Evolutionary conservation across 2,329 filamentous ascomycete species (phyloP), one percentile per base, ranked within the genome.

Genomic region (Cadophora luteo-olivacea): DNA sequence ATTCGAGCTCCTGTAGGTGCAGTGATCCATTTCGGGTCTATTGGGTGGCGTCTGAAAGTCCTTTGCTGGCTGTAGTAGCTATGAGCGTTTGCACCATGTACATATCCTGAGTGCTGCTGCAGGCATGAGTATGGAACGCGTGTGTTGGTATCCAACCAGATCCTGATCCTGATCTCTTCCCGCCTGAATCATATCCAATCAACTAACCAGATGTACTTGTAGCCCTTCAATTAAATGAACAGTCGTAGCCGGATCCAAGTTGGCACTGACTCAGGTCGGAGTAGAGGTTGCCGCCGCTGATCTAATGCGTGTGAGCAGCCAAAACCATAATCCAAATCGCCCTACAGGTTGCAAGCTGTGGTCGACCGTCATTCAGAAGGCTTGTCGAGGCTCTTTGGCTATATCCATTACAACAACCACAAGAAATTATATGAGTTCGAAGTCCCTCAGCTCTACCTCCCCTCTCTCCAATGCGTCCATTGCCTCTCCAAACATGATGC

Each of bases 401-500:
- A 16, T 16, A 16, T 19, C 24, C 7, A 32, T 9, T 3, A 29
- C 55, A n/a, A 38, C 9, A 58, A 11, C 55, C n/a, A 5, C 9
- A n/a, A 58, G 3, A 8, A 33, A 36, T 24, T 9, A 58, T 3
- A 58, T 58, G 32, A 58, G 55, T 41, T 36, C 32, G 33, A 58
- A 58, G n/a, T 38, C 55, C 32, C 33, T 36, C 32, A 58, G 19
- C 32, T 58, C 32, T 9, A 38, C 33, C 6, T 58, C n/a, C 14
- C 55, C 55, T 38, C 55, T 58, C 11, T 24, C n/a, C 33, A 58
- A 24, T 6, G 55, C 55, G 19, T 38, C 32, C 25, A 68, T 41
- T 2, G 62, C 61, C 41, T 69, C 64, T 29, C 68, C 68, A 41
- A n/a, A 45, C 64, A 69, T 67, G 24, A 69, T 60, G 11, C 64